Evolutionary conservation across 495 filamentous ascomycete species (phyloP), one percentile per base, ranked within the genome.

Genomic region (Oidiodendron maius): DNA sequence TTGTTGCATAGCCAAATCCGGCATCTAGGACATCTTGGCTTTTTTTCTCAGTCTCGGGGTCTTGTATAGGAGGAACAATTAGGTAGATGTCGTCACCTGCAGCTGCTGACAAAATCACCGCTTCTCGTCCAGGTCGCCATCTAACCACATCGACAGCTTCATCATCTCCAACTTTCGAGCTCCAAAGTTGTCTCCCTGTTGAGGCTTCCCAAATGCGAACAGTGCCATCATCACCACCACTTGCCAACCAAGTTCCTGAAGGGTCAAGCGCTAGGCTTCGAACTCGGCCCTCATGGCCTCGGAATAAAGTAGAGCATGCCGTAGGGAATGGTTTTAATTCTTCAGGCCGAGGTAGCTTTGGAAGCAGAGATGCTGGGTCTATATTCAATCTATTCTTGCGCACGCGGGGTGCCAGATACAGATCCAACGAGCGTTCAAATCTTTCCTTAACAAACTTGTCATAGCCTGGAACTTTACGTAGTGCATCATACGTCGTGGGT

Each of bases 291-390:
- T 86, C 83, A 61, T 97, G 93, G 11, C 93, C 93, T 43, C 79
- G 68, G 71, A 88, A 96, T 12, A 95, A 72, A 1, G 87, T 87
- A 17, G 87, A 83, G 47, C 84, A 89, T 3, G 83, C 80, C 0
- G 90, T 95, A 8, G 93, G 93, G 75, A 97, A 98, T 2, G 93
- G 93, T 57, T 84, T 82, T 38, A 98, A 71, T 58, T 97, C 93
- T 44, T 95, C 86, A 2, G 93, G 93, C 49, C 82, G 85, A n/a
- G 93, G 94, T 9, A 98, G 74, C 61, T 97, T 97, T 20, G 93
- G 94, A 30, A 98, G 78, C 28, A 98, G 67, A 36, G 87, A 93
- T 64, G 89, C 86, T 3, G 93, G 93, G 56, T 98, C 93, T 59
- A 98, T 96, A 66, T 96, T 95, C 58, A 97, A 75, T 64, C 91